Conservation (phyloP, 2,329 filamentous ascomycete genomes). For the Paraphoma sp. region DNA sequence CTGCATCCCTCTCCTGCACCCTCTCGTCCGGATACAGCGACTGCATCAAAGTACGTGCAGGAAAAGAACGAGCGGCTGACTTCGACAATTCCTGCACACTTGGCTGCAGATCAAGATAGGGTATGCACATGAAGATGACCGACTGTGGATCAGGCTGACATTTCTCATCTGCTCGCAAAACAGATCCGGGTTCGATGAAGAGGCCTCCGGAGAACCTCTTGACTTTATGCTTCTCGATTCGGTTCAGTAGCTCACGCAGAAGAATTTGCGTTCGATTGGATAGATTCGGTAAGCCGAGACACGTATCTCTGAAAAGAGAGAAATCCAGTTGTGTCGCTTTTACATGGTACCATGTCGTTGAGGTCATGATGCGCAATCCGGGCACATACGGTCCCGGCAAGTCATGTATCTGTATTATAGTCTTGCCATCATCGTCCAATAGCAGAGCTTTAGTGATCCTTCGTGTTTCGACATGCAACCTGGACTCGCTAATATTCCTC, state of each 20-base stretch:
- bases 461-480: slow-evolving; percentile 18
- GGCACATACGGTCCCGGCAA: slow-evolving; percentile 27
- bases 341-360: slow-evolving; percentile 38
- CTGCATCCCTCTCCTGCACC: slow-evolving; percentile 35
- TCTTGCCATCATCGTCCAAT: slow-evolving; percentile 19
- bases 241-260: slow-evolving; percentile 20
- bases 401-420: slow-evolving; percentile 25
- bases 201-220: slow-evolving; percentile 30
- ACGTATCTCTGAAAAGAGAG: slow-evolving; percentile 30
- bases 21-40: slow-evolving; percentile 41
- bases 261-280: slow-evolving; percentile 24
- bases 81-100: background rate
- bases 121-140: slow-evolving; percentile 40
- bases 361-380: slow-evolving; percentile 5
- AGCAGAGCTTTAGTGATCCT: slow-evolving; percentile 34
- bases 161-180: slow-evolving; percentile 36
- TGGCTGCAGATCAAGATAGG: slow-evolving; percentile 29
- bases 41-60: slow-evolving; percentile 38
- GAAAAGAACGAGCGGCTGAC: slow-evolving; percentile 17
- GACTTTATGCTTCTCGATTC: slow-evolving; percentile 33
- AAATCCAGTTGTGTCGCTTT: slow-evolving; percentile 29
- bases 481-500: background rate
- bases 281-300: slow-evolving; percentile 25
- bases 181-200: slow-evolving; percentile 44
- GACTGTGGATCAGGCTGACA: slow-evolving; percentile 22